Evolutionary conservation across 768 basidiomycete species (phyloP), one percentile per base, ranked within the genome.

Genomic region (Hortiboletus flavorubellus): DNA sequence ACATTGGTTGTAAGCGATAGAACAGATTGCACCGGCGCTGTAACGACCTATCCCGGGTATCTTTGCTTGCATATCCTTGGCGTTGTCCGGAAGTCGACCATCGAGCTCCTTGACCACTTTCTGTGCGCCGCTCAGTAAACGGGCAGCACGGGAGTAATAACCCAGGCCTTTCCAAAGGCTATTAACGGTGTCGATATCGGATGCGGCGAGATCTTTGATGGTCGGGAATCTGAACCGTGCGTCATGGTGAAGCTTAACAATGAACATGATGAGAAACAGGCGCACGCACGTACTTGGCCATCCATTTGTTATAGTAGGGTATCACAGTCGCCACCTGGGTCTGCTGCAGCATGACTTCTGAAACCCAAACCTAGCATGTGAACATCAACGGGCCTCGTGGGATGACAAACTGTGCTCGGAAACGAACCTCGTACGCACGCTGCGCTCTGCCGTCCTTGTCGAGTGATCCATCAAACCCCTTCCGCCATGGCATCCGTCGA

Each of bases 261-360:
- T 35, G 23, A 37, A 12, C 5, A 46, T 11, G 30, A 4, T 1
- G 56, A 37, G 31, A 21, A 58, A 37, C 29, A 37, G 12, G 46
- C 14, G 30, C 39, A 44, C 42, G 33, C 16, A 74, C 81, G 55
- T 58, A 91, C 90, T 78, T 86, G 61, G 77, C 75, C 80, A 95
- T 91, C 93, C 93, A 98, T 23, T 80, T 80, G 49, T 82, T 85
- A 70, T 91, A 98, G 72, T 97, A 98, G 1, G 90, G 90, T 62
- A 95, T 93, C n/a, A 96, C 93, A 2, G 93, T 93, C 5, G 73
- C 79, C 34, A 97, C 94, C 69, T 96, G 93, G 0, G 95, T 98
- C 72, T 98, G 95, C 70, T 98, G 95, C 2, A 95, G 78, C 95
- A 97, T 97, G 54, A 97, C 86, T 73, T 98, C 93, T 14, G 87